Evolutionary conservation across 192 early-diverging fungal species (phyloP).

Genomic region (Umbelopsis ramanniana): DNA sequence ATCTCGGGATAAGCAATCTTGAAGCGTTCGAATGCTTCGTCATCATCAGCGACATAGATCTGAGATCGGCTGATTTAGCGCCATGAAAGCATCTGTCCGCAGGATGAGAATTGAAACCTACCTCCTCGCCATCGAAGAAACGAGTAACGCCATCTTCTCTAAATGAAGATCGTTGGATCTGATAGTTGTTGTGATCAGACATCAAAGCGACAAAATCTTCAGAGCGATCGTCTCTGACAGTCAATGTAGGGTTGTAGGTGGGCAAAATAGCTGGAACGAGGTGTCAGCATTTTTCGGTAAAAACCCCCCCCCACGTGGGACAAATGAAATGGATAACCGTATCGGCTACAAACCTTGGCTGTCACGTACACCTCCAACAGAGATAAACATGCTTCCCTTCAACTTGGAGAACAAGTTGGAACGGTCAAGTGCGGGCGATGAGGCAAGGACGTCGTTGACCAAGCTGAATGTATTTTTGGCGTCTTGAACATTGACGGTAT

Average conservation of each 20-base stretch:
- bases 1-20: slow-evolving; percentile 16
- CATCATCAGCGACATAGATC: slow-evolving; percentile 25
- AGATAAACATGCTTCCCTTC: slow-evolving; percentile 27
- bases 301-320: not conserved
- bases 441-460: slow-evolving; percentile 2
- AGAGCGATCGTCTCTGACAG: slow-evolving; percentile 1
- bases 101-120: not conserved
- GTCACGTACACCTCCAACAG: slow-evolving; percentile 25
- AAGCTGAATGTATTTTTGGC: not conserved
- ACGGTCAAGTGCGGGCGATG: slow-evolving; percentile 6
- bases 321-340: not conserved
- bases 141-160: slow-evolving; percentile 14
- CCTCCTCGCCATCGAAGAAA: slow-evolving; percentile 13
- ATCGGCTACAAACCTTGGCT: slow-evolving; percentile 15
- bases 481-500: slow-evolving; percentile 27
- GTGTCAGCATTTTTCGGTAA: not conserved
- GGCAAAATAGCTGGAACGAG: slow-evolving; percentile 10
- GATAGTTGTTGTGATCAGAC: slow-evolving; percentile 6
- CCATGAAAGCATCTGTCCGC: no score
- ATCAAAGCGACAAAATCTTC: not conserved
- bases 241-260: slow-evolving; percentile 18
- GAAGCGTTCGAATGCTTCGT: slow-evolving; percentile 1
- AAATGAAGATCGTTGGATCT: not conserved
- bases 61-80: not conserved
- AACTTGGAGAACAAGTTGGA: slow-evolving; percentile 24